Base-by-base conservation (phyloP, 306 rosid species). In the Begonia masoniana region DNA sequence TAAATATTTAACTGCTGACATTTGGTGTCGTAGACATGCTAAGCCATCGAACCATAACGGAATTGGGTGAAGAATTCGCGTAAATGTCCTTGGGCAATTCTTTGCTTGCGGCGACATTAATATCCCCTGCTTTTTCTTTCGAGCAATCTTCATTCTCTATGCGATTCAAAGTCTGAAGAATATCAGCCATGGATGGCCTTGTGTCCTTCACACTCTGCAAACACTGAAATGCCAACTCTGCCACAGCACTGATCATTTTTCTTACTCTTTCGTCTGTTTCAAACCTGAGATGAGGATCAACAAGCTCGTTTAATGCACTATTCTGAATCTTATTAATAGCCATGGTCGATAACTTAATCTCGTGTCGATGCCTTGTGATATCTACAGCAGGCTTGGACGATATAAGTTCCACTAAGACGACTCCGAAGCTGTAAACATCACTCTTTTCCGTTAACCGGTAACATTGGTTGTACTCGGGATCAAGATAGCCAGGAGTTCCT, bases 401-500 rank as follows among this genome's bases (percentile, higher is more conserved):
- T 54, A 89, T 73, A 23, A 85, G 76, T 63, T 89, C 97, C 13
- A 81, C 46, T 52, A 89, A 17, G 10, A 89, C 91, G 11, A 89
- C 97, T 12, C 97, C 97, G 15, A 85, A 85, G 80, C 95, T 85
- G 43, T 66, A 89, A 2, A 89, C 95, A 51, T 89, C 97, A 21
- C 97, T 89, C 60, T 80, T 85, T 31, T 45, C 45, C 1, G 94
- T 82, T 7, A 89, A 83, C 60, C 83, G 84, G 55, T 89, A 80
- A 61, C 91, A 82, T n/a, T 82, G 72, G 7, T 76, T 84, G 67
- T 85, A 85, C 26, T 89, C 95, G 0, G 97, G 95, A 63, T 89
- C 97, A 9, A 89, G 81, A 16, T 89, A 89, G 21, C 97, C 97
- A 0, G 97, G 97, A 59, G 97, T 89, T 26, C 97, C 97, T 68